A percentile compares a stretch with the other conserved stretches of the same genome.
Evolutionary conservation across 2,329 filamentous ascomycete genomes (phyloP).

Genomic region (Calycina herbarum): DNA sequence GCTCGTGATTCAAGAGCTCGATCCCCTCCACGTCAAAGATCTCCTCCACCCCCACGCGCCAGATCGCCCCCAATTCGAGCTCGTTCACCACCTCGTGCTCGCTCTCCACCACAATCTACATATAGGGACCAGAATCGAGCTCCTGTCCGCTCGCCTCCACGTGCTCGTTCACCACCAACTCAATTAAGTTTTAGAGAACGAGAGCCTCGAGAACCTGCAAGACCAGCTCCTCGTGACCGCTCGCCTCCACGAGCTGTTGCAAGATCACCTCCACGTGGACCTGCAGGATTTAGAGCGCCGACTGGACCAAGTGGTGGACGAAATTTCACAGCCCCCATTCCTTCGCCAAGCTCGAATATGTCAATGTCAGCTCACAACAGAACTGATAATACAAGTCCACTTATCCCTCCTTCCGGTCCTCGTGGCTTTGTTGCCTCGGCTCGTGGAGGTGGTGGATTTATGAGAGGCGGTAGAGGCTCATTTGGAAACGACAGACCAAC

Average conservation of each 20-base stretch:
- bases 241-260: conserved; percentile 32
- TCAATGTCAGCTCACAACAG: conserved; percentile 26
- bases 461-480: conserved; percentile 35
- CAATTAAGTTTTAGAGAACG: conserved; percentile 32
- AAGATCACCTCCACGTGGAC: conserved; percentile 38
- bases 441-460: conserved; percentile 29
- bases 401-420: conserved; percentile 37
- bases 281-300: conserved; percentile 35
- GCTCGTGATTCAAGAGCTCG: conserved; percentile 34
- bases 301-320: conserved; percentile 36
- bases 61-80: conserved; percentile 17
- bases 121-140: not conserved
- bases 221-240: conserved; percentile 35
- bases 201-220: conserved; percentile 28
- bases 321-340: conserved; percentile 33
- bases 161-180: conserved; percentile 2
- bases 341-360: conserved; percentile 21
- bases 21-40: conserved; percentile 35
- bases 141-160: conserved; percentile 26
- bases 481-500: conserved; percentile 32
- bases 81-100: conserved; percentile 6
- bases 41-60: conserved; percentile 22
- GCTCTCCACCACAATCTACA: not conserved
- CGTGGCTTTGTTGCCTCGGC: conserved; percentile 34
- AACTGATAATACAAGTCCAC: conserved; percentile 25